Conservation (phyloP, 495 filamentous ascomycete species). For the Parmelia sp. region DNA sequence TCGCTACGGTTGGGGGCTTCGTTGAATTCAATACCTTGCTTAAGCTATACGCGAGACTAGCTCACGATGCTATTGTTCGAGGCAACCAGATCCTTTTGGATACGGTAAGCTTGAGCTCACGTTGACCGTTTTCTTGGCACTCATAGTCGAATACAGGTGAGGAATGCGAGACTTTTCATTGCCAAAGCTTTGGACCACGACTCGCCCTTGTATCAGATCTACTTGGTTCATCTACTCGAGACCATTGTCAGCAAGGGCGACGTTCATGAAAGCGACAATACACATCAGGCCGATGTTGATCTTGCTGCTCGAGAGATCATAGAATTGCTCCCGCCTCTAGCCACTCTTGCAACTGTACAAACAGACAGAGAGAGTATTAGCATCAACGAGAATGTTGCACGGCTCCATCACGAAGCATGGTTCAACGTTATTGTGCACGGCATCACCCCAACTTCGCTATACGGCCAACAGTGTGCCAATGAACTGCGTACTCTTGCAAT, state of each 20-base stretch:
- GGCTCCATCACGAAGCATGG: conserved; percentile 85
- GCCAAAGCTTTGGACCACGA: conserved; percentile 58
- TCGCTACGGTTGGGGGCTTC: conserved; percentile 68
- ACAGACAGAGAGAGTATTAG: conserved; percentile 20
- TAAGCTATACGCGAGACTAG: conserved; percentile 69
- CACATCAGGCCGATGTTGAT: conserved; percentile 64
- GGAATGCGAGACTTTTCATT: conserved; percentile 69
- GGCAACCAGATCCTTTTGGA: conserved; percentile 51
- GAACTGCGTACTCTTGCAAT: conserved; percentile 77
- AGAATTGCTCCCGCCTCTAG: conserved; percentile 74
- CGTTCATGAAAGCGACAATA: conserved; percentile 51
- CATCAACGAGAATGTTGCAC: conserved; percentile 58
- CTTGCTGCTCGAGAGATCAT: conserved; percentile 77
- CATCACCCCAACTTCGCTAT: conserved; percentile 64
- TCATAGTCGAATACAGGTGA: conserved; percentile 41
- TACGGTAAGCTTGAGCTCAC: conserved; percentile 49
- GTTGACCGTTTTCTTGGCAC: not conserved
- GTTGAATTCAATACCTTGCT: conserved; percentile 77
- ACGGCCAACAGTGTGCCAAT: conserved; percentile 58
- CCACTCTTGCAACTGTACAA: conserved; percentile 56
- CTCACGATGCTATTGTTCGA: conserved; percentile 62
- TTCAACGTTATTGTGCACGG: conserved; percentile 95
- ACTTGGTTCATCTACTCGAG: conserved; percentile 76
- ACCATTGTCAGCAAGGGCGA: conserved; percentile 87
- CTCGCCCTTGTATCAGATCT: conserved; percentile 69